Base-by-base conservation (phyloP, 331 rosid genomes). In the Spiraea crenata region DNA sequence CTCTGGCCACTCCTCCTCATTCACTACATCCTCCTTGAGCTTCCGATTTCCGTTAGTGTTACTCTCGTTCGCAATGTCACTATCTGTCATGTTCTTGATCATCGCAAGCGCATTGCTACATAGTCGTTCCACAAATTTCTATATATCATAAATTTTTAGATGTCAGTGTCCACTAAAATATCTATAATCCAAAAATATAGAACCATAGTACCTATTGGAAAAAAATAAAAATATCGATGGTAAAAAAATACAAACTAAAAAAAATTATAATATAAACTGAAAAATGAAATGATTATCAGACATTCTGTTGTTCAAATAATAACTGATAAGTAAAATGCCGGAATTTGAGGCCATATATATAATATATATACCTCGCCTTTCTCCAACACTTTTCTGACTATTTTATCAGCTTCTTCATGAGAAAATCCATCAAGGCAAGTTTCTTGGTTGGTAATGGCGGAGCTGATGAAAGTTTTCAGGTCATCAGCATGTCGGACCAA, bases 371-470 rank as follows among this genome's bases (percentile, higher is more conserved):
- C 20, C 60, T 81, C 82, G 0, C 95, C 97, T 1, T 66, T 39
- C 10, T 46, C 9, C 20, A 93, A 62, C 1, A 40, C 79, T 69
- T 81, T 65, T 17, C 98, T 57, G 5, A 89, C 83, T 3, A 1
- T 37, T 64, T 79, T 79, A 47, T 89, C 91, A 0, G 80, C 95
- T 0, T 37, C 64, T 6, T 86, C 89, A 78, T 93, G 89, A 0
- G 98, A 93, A 74, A 93, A 93, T 0, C 98, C 98, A 60, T 93
- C 96, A 12, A 93, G 61, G 75, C 98, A 93, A 56, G 97, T 89
- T 25, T 80, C 90, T 41, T 88, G 97, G 76, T 93, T 89, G n/a
- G 99, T 93, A 6, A 93, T 89, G 70, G 98, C 85, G 31, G 98
- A 62, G 35, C 97, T 90, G 11, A 93, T 69, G 0, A 93, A 69